Percentiles rank a stretch among this genome's conserved stretches.
Conservation (phyloP, 2,329 filamentous ascomycete genomes). For the Trichoderma sp. region DNA sequence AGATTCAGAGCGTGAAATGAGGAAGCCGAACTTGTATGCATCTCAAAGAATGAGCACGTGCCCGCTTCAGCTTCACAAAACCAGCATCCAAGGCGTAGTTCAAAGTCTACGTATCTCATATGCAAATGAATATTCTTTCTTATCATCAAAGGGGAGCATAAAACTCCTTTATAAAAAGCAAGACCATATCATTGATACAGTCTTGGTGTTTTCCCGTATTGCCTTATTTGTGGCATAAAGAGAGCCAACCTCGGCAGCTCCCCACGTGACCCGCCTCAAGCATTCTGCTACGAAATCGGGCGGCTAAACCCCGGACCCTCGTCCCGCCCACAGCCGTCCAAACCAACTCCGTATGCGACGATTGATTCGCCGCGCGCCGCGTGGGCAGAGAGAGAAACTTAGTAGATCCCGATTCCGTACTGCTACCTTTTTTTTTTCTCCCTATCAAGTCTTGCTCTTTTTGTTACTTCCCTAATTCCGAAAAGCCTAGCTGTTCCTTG, state of each 20-base stretch:
- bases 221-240: background rate
- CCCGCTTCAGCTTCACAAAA: background rate
- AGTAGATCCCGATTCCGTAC: background rate
- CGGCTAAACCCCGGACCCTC: background rate
- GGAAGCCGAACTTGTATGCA: background rate
- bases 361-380: constrained; percentile 15
- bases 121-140: background rate
- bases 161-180: background rate
- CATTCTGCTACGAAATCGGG: background rate
- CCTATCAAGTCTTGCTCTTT: background rate
- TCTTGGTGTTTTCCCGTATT: background rate
- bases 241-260: background rate
- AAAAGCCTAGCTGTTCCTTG: background rate
- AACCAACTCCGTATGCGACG: constrained; percentile 5
- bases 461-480: background rate
- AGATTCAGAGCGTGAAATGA: background rate
- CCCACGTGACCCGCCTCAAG: background rate
- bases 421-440: background rate
- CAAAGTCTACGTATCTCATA: background rate
- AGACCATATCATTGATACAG: background rate
- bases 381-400: background rate
- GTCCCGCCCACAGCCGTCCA: background rate
- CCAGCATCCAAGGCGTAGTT: background rate
- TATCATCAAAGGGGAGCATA: background rate
- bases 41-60: background rate